Conservation (phyloP, 1,284 basidiomycete species). For the Tranzscheliella williamsii region DNA sequence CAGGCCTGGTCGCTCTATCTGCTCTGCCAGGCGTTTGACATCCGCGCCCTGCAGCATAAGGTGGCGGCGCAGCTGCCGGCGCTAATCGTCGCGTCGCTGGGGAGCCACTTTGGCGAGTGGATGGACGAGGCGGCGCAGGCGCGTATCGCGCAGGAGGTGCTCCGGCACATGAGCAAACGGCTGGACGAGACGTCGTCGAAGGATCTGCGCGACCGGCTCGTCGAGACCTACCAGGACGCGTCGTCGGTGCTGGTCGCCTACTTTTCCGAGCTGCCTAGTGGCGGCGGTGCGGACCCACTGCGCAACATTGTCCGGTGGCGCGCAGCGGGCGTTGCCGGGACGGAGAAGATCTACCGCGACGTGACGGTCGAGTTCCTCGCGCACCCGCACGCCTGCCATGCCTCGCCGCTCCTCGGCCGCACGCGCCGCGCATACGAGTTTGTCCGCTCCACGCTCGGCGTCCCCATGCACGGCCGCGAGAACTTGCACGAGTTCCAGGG, state of each 20-base stretch:
- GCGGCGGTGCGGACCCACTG: slow-evolving; percentile 51
- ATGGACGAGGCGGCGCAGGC: slow-evolving; percentile 39
- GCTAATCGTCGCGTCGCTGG: slow-evolving; percentile 26
- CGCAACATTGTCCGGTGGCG: slow-evolving; percentile 53
- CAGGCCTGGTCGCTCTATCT: slow-evolving; percentile 53
- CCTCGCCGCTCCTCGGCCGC: slow-evolving; percentile 42
- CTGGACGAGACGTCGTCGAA: slow-evolving; percentile 51
- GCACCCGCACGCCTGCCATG: slow-evolving; percentile 49
- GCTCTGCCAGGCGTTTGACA: slow-evolving; percentile 54
- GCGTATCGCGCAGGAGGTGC: slow-evolving; percentile 30
- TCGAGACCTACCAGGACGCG: slow-evolving; percentile 48
- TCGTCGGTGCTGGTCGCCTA: slow-evolving; percentile 46
- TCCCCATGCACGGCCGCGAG: slow-evolving; percentile 54
- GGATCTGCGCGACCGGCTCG: slow-evolving; percentile 41
- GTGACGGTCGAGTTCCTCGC: slow-evolving; percentile 48
- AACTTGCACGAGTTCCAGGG: slow-evolving; percentile 49
- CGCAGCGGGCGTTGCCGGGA: slow-evolving; percentile 36
- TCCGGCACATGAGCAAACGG: slow-evolving; percentile 39
- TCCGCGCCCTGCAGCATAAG: slow-evolving; percentile 48
- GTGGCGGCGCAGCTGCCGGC: slow-evolving; percentile 31
- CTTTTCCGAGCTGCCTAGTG: slow-evolving; percentile 46
- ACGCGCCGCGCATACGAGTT: slow-evolving; percentile 49
- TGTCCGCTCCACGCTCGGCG: slow-evolving; percentile 46
- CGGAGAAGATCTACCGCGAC: slow-evolving; percentile 36
- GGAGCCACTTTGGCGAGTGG: slow-evolving; percentile 47